Percentiles rank a stretch among this genome's conserved stretches.
Evolutionary conservation across 83 land plant species (phyloP).

Genomic region (Picea abies): DNA sequence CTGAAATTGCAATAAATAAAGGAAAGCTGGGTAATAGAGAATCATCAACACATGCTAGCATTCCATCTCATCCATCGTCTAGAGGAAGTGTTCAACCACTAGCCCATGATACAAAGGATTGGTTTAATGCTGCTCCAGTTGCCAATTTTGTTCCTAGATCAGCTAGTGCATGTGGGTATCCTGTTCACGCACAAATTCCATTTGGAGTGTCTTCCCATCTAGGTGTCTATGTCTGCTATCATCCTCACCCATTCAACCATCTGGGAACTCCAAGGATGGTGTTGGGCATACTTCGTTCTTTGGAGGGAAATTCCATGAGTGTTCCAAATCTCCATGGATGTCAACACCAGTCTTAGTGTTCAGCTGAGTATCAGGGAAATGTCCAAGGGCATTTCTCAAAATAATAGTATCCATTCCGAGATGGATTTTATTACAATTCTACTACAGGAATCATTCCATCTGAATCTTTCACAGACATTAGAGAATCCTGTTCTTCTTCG

Average conservation of each 20-base stretch:
- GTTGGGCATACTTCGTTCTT: not conserved
- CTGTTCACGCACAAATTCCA: not conserved
- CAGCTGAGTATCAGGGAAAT: not conserved
- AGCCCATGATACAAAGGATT: slow-evolving; percentile 7
- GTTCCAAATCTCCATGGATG: not conserved
- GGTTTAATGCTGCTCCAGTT: not conserved
- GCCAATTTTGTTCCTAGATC: not conserved
- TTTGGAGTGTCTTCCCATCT: not conserved
- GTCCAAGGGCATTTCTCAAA: slow-evolving; percentile 2
- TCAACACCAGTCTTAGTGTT: slow-evolving; percentile 10
- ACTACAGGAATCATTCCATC: not conserved
- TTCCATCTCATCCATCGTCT: not conserved
- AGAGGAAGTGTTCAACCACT: not conserved
- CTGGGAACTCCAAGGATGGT: not conserved
- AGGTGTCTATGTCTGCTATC: slow-evolving; percentile 9
- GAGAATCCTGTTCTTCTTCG: not conserved
- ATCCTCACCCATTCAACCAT: slow-evolving; percentile 4
- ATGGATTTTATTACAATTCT: slow-evolving; percentile 6
- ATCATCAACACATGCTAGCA: not conserved
- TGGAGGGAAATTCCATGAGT: not conserved
- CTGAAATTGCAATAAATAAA: not conserved
- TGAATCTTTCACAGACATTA: not conserved
- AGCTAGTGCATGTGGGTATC: slow-evolving; percentile 13
- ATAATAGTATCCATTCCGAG: not conserved
- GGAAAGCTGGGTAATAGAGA: not conserved